These are phyloP conservation scores for Acanthamoeba royreba DNA, from an alignment of 208 protist genomes.

Conservation along the genomic window DNA sequence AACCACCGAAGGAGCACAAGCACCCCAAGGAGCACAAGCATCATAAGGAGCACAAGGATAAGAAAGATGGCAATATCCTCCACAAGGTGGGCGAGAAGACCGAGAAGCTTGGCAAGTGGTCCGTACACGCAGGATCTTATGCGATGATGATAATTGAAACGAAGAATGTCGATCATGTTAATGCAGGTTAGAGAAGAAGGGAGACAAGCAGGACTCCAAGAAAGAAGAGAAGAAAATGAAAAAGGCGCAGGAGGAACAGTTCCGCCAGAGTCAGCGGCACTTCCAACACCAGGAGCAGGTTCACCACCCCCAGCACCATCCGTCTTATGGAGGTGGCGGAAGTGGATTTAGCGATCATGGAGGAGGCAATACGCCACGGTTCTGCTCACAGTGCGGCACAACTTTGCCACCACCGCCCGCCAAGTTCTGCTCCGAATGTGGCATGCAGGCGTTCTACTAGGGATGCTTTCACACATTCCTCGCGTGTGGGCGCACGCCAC, in stretches of 20 bases:
- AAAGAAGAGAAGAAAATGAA: not conserved
- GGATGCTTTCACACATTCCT: not conserved
- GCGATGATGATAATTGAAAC: not conserved
- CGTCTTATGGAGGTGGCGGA: too few relatives aligned
- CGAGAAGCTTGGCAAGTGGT: not conserved
- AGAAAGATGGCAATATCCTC: not conserved
- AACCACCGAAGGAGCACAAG: not conserved
- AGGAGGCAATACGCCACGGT: not conserved
- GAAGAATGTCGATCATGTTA: not conserved
- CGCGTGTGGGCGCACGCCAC: too few relatives aligned
- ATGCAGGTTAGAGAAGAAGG: not conserved
- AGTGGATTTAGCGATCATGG: too few relatives aligned
- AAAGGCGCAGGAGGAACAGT: constrained; percentile 3
- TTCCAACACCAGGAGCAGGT: not conserved
- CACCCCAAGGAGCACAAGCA: not conserved
- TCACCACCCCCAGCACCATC: not conserved
- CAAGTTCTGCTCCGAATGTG: not conserved
- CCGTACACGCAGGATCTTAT: too few relatives aligned
- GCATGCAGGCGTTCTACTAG: not conserved
- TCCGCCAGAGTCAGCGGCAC: not conserved
- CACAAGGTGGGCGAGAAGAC: not conserved
- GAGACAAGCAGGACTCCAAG: not conserved
- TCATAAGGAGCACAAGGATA: not conserved
- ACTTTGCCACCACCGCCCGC: not conserved
- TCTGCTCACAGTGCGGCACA: not conserved